A percentile compares a stretch with the other conserved stretches of the same genome.
Evolutionary conservation across 2,329 filamentous ascomycete genomes (phyloP).

Genomic region (Lachnellula subtilissima): DNA sequence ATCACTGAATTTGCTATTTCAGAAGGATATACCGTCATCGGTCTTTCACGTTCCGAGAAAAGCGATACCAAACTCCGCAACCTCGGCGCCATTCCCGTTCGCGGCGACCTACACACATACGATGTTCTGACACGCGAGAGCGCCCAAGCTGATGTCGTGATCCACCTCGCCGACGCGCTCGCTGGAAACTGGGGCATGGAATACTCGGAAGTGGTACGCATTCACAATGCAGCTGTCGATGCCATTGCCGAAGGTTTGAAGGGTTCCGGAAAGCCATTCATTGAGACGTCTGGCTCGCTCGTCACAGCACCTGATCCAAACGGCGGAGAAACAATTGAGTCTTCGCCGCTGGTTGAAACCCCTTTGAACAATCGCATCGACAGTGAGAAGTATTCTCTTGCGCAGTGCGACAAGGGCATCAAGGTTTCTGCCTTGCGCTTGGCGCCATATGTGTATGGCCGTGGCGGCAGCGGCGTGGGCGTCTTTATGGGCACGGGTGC

Average conservation of each 20-base stretch:
- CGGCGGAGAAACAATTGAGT: not conserved
- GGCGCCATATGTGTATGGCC: not conserved
- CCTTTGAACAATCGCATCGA: not conserved
- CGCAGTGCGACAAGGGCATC: not conserved
- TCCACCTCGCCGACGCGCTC: not conserved
- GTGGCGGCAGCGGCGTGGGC: conserved; percentile 15
- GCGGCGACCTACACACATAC: not conserved
- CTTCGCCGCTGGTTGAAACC: not conserved
- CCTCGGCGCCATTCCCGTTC: not conserved
- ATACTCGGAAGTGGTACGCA: not conserved
- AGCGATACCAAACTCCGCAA: not conserved
- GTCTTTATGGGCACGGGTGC: conserved; percentile 20
- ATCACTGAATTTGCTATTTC: not conserved
- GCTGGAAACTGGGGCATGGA: not conserved
- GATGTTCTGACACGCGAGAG: not conserved
- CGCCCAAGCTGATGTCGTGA: not conserved
- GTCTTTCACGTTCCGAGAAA: not conserved
- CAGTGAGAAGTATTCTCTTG: not conserved
- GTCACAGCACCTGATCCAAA: not conserved
- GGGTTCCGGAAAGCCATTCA: not conserved
- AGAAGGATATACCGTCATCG: not conserved
- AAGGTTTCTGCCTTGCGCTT: not conserved
- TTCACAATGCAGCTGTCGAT: not conserved
- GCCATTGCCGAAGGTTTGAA: not conserved
- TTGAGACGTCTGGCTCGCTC: not conserved